Evolutionary conservation across 345 rosid species (phyloP).

Genomic region (Dimocarpus longan): DNA sequence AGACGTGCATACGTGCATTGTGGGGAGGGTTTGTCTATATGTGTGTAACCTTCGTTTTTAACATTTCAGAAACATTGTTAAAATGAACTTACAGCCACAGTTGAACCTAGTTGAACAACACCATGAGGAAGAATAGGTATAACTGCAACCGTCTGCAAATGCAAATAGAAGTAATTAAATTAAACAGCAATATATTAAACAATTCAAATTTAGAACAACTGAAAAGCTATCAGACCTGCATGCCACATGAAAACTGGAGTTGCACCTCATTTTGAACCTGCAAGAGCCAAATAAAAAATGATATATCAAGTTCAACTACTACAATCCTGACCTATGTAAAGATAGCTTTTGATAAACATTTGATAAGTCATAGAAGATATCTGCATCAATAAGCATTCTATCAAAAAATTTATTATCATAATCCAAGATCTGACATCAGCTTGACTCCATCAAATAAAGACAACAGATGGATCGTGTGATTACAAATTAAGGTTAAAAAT

Average conservation of each 20-base stretch:
- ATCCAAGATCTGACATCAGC: background rate
- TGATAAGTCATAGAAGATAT: background rate
- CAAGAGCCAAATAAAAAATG: slow-evolving; percentile 21
- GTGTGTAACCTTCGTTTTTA: background rate
- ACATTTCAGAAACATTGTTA: background rate
- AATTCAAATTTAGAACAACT: slow-evolving; percentile 4
- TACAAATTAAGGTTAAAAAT: background rate
- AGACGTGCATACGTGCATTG: background rate
- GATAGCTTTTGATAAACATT: background rate
- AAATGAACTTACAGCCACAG: slow-evolving; percentile 57
- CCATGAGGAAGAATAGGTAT: slow-evolving; percentile 85
- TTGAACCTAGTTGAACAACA: slow-evolving; percentile 91
- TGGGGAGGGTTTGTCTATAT: background rate
- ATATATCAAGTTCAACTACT: slow-evolving; percentile 10
- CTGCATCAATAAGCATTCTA: background rate
- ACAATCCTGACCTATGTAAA: background rate
- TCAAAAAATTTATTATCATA: background rate
- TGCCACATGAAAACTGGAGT: slow-evolving; percentile 84
- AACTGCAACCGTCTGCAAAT: slow-evolving; percentile 76
- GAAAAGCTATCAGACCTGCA: slow-evolving; percentile 64
- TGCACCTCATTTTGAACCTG: slow-evolving; percentile 76
- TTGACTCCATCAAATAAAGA: background rate
- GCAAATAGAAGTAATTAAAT: slow-evolving; percentile 13
- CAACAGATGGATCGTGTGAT: background rate
- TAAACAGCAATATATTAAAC: slow-evolving; percentile 10